Percentiles rank a stretch among this genome's conserved stretches.
Conservation (phyloP, 2,329 filamentous ascomycete genomes). For the Neoarthrinium moseri region DNA sequence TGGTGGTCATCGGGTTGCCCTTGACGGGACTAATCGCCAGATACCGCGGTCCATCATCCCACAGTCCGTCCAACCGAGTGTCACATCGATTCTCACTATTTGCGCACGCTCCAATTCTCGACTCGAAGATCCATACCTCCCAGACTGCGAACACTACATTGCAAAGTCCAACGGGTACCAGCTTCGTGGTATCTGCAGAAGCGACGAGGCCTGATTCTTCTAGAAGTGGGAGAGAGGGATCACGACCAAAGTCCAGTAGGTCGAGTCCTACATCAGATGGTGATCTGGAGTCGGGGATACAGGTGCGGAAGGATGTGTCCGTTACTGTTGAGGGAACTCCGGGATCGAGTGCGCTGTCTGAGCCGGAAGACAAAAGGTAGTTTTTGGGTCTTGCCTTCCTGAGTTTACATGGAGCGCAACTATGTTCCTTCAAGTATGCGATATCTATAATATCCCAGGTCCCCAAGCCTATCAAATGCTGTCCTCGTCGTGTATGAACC, state of each 20-base stretch:
- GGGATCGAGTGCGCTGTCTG: no score
- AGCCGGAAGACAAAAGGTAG: no score
- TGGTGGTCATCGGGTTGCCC: conserved; percentile 50
- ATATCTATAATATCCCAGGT: no score
- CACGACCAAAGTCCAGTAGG: background rate
- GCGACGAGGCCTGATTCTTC: background rate
- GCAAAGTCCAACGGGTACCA: background rate
- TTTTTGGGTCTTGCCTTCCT: no score
- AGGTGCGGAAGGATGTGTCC: conserved; percentile 1
- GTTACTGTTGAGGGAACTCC: background rate
- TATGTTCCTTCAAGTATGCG: no score
- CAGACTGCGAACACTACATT: background rate
- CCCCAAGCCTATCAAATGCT: no score
- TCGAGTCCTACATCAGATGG: background rate
- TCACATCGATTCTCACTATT: conserved; percentile 5
- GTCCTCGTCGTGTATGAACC: no score
- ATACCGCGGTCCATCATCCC: conserved; percentile 19
- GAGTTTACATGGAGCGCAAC: no score
- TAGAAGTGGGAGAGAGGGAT: background rate
- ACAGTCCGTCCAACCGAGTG: conserved; percentile 1
- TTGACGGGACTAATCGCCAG: conserved; percentile 49
- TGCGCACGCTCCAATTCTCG: conserved; percentile 4
- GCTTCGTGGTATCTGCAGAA: conserved; percentile 3
- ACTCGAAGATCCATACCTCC: background rate
- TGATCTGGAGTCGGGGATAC: conserved; percentile 2